phyloP scores from a whole-genome alignment of 2,329 filamentous ascomycete genomes.

The Cadophora malorum region DNA sequence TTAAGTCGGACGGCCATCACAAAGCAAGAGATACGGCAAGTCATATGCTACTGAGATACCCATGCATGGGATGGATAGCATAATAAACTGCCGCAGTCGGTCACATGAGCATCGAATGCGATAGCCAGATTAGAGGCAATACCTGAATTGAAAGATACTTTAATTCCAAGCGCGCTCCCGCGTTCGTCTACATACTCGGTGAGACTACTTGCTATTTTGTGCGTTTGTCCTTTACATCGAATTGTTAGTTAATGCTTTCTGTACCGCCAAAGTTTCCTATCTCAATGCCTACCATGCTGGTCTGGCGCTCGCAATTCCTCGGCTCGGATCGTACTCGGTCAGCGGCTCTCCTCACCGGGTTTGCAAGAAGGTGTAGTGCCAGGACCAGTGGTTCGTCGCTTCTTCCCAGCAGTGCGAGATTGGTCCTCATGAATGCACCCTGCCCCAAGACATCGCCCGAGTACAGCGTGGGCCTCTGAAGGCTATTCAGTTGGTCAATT shows the following conservation, averaged over 20 bases:
- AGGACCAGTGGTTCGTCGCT: constrained; percentile 1
- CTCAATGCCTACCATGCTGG: too few relatives aligned
- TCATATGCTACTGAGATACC: too few relatives aligned
- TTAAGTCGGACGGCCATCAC: neutral
- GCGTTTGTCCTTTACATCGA: neutral
- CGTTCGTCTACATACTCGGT: neutral
- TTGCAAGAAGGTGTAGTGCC: constrained; percentile 5
- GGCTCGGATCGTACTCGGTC: constrained; percentile 10
- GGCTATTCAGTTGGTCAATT: neutral
- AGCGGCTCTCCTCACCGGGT: constrained; percentile 7
- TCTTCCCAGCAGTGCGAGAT: neutral
- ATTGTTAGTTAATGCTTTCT: neutral
- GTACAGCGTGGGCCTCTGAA: neutral
- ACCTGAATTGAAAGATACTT: neutral
- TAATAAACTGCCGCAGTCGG: neutral
- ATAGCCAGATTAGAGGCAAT: neutral
- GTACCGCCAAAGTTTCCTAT: too few relatives aligned
- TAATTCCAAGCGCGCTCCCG: neutral
- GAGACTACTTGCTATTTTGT: neutral
- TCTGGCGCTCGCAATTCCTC: neutral
- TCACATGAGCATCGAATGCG: neutral
- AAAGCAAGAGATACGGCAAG: too few relatives aligned
- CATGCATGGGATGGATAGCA: neutral
- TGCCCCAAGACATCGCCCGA: constrained; percentile 3
- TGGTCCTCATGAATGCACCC: neutral